Conservation (phyloP, 352 stramenopile genomes). For the Pythium utonaiense region DNA sequence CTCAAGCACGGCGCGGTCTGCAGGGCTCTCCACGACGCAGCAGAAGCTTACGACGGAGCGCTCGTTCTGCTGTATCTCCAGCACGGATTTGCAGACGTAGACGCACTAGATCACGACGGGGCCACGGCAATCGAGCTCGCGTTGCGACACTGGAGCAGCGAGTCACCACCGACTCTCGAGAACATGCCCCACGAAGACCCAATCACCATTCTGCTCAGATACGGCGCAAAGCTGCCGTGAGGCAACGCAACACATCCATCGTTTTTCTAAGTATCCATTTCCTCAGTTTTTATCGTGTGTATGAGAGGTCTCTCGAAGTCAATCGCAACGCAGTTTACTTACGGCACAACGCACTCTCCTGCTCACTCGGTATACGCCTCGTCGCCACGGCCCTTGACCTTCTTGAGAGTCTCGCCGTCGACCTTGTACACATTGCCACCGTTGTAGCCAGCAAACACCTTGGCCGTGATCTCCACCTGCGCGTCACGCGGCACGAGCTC, state of each 20-base stretch:
- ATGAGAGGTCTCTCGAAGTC: not conserved
- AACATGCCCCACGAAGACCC: no score
- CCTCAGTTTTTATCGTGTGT: not conserved
- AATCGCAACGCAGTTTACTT: slow-evolving; percentile 1
- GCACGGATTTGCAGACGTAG: slow-evolving; percentile 6
- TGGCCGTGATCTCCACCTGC: slow-evolving; percentile 98
- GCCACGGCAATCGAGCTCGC: not conserved
- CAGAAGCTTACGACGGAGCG: slow-evolving; percentile 1
- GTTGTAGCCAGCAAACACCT: slow-evolving; percentile 92
- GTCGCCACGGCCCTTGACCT: slow-evolving; percentile 88
- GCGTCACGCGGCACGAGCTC: slow-evolving; percentile 97
- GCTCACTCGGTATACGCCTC: slow-evolving; percentile 47
- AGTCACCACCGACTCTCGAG: no score
- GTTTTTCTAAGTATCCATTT: not conserved
- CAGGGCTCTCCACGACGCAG: slow-evolving; percentile 9
- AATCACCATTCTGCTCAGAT: not conserved
- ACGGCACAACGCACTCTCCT: not conserved
- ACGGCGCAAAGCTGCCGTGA: not conserved
- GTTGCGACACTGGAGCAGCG: no score
- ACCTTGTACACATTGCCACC: slow-evolving; percentile 92
- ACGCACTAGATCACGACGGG: not conserved
- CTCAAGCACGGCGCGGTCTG: slow-evolving; percentile 8
- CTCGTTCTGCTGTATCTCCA: slow-evolving; percentile 9
- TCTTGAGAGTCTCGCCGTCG: slow-evolving; percentile 90
- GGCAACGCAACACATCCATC: no score